A percentile compares a stretch with the other conserved stretches of the same genome.
Conservation (phyloP, 495 filamentous ascomycete species). For the Podospora pseudoanserina region DNA sequence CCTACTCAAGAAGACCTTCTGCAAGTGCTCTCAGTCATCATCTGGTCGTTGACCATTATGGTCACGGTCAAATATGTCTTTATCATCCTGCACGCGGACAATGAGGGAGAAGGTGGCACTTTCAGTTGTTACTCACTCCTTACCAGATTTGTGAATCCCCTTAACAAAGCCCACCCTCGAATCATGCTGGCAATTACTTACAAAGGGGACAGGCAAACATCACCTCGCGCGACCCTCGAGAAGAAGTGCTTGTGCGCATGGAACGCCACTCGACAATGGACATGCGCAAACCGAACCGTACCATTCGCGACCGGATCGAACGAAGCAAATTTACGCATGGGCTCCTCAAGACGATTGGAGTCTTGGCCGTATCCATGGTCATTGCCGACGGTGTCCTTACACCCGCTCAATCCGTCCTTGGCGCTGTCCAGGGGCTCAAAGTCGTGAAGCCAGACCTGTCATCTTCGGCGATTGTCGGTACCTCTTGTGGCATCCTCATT, state of each 20-base stretch:
- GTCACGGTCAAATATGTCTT: constrained; percentile 70
- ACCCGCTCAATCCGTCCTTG: constrained; percentile 65
- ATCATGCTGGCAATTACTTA: background rate
- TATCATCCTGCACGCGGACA: constrained; percentile 68
- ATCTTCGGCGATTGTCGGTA: constrained; percentile 58
- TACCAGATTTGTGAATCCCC: constrained; percentile 36
- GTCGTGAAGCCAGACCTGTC: constrained; percentile 44
- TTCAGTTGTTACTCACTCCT: constrained; percentile 29
- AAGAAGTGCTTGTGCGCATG: constrained; percentile 47
- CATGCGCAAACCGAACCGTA: constrained; percentile 47
- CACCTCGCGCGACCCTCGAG: constrained; percentile 50
- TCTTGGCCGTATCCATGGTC: constrained; percentile 67
- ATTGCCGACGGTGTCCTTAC: constrained; percentile 66
- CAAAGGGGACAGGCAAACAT: constrained; percentile 28
- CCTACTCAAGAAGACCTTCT: constrained; percentile 62
- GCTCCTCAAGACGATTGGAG: constrained; percentile 60
- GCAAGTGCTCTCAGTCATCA: constrained; percentile 66
- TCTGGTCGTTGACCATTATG: constrained; percentile 71
- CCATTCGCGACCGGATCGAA: constrained; percentile 56
- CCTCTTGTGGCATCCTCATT: constrained; percentile 65
- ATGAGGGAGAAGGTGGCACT: constrained; percentile 75
- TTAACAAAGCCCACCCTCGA: background rate
- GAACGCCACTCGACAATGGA: constrained; percentile 56
- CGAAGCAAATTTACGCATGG: constrained; percentile 47
- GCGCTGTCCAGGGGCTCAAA: constrained; percentile 65